Conservation (phyloP, 192 early-diverging fungal species). For the Globomyces pollinis-pini region DNA sequence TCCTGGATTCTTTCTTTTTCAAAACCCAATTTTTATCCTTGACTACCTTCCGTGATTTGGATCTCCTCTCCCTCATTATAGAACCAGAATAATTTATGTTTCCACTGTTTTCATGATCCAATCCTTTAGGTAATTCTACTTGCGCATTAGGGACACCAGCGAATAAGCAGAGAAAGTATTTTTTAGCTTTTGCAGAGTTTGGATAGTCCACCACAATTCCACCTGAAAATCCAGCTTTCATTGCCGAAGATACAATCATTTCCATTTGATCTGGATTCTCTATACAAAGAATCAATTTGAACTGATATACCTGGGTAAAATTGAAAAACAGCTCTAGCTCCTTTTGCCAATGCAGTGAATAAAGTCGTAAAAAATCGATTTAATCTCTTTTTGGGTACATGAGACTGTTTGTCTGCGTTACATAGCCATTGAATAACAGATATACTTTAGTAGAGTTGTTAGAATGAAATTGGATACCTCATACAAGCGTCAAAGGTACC, state of each 20-base stretch:
- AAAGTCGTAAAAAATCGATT: constrained; percentile 86
- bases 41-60: constrained; percentile 14
- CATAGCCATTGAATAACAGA: constrained; percentile 98
- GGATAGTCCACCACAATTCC: constrained; percentile 94
- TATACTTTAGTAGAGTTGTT: constrained; percentile 52
- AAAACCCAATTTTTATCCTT: constrained; percentile 87
- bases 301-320: no score
- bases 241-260: constrained; percentile 79
- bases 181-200: constrained; percentile 93
- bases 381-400: constrained; percentile 76
- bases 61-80: constrained; percentile 16
- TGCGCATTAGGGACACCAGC: constrained; percentile 61
- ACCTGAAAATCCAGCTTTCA: constrained; percentile 90
- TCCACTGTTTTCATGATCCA: neutral
- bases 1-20: constrained; percentile 81
- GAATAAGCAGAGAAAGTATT: constrained; percentile 94
- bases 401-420: constrained; percentile 89
- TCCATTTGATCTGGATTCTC: constrained; percentile 93
- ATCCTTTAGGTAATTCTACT: constrained; percentile 51
- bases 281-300: no score
- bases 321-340: constrained; percentile 94
- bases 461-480: constrained; percentile 36
- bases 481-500: constrained; percentile 96
- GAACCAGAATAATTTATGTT: neutral
- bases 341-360: constrained; percentile 78